A percentile compares a stretch with the other conserved stretches of the same genome.
These are phyloP conservation scores for Magnolia officinalis DNA, from an alignment of 164 flowering plant genomes.

Conservation along the genomic window DNA sequence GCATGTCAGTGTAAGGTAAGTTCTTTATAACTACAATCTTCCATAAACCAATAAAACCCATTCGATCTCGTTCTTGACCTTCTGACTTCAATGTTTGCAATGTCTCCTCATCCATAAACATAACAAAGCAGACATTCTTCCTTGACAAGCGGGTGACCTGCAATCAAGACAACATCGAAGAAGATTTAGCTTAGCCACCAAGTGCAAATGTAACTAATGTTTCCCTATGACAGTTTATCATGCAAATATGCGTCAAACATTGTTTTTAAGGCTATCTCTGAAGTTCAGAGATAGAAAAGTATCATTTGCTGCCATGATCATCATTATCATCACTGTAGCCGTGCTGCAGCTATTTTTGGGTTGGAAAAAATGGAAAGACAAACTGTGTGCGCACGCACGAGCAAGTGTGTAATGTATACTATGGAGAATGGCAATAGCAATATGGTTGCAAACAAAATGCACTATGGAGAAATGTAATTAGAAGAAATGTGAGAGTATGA, in stretches of 20 bases:
- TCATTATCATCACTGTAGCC: no score
- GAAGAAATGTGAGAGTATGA: no score
- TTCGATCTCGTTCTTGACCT: conserved; percentile 65
- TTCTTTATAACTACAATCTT: conserved; percentile 84
- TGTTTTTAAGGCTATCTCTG: background rate
- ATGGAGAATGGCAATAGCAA: no score
- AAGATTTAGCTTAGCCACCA: background rate
- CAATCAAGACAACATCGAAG: conserved; percentile 13
- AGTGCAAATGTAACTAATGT: background rate
- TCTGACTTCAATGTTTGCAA: conserved; percentile 68
- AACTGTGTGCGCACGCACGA: no score
- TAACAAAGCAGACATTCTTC: conserved; percentile 94
- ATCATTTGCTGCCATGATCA: no score
- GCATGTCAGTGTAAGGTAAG: conserved; percentile 85
- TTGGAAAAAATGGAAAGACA: no score
- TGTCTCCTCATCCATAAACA: conserved; percentile 85
- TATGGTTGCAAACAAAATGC: no score
- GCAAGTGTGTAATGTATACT: no score
- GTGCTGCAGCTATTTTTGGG: no score
- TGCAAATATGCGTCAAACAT: background rate
- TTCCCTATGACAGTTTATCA: background rate
- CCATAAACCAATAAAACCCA: conserved; percentile 87
- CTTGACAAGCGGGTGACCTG: conserved; percentile 83
- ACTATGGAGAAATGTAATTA: no score
- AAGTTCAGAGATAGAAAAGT: background rate